A percentile compares a stretch with the other conserved stretches of the same genome.
phyloP scores from a whole-genome alignment of 2,329 filamentous ascomycete genomes.

The Sarocladiaceae sp. region DNA sequence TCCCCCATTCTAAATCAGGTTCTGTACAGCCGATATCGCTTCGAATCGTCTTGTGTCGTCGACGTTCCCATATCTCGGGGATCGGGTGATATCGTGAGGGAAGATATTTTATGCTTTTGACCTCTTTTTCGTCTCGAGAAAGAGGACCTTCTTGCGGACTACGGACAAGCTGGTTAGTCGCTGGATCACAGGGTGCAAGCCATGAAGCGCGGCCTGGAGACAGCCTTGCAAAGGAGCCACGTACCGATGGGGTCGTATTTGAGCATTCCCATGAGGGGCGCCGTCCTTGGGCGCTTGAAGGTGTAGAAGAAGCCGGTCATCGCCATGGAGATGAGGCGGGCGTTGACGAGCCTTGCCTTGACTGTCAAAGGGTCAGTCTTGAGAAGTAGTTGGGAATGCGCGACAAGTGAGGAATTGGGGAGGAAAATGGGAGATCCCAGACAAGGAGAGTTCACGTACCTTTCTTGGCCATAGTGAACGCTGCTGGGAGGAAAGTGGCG shows the following conservation, averaged over 20 bases:
- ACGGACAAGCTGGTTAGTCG: too few relatives aligned
- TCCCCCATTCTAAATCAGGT: not conserved
- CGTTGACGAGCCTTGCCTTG: slow-evolving; percentile 87
- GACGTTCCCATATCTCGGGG: too few relatives aligned
- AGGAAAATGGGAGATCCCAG: too few relatives aligned
- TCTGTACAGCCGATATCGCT: too few relatives aligned
- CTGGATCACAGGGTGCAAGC: too few relatives aligned
- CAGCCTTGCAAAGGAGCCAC: too few relatives aligned
- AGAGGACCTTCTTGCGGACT: slow-evolving; percentile 95
- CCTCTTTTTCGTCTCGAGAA: slow-evolving; percentile 86
- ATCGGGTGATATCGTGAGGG: too few relatives aligned
- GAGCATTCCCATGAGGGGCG: slow-evolving; percentile 87
- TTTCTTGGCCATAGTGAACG: slow-evolving; percentile 30
- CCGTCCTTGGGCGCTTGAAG: slow-evolving; percentile 71
- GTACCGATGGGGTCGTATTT: slow-evolving; percentile 97
- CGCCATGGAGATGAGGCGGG: slow-evolving; percentile 96
- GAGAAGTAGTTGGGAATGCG: not conserved
- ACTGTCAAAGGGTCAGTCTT: slow-evolving; percentile 40
- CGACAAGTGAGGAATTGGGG: too few relatives aligned
- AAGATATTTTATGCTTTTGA: slow-evolving; percentile 39
- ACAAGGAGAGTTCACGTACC: slow-evolving; percentile 16
- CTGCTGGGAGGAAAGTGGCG: not conserved
- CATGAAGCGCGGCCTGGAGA: too few relatives aligned
- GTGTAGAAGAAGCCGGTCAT: slow-evolving; percentile 98
- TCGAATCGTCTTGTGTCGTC: too few relatives aligned